Evolutionary conservation across 768 basidiomycete species (phyloP).

Genomic region (Boletus sp.): DNA sequence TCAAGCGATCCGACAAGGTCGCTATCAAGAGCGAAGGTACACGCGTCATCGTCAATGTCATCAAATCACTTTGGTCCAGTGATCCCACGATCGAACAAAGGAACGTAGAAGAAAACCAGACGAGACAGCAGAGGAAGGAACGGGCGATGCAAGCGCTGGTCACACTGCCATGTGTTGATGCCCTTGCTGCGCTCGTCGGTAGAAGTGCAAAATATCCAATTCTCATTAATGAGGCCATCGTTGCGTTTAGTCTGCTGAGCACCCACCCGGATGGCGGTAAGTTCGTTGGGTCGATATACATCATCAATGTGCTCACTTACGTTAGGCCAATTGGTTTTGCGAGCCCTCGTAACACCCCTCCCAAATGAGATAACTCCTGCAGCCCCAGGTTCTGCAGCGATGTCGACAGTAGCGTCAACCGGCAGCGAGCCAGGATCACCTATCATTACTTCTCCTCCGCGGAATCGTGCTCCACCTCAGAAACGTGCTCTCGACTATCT

Average conservation of each 20-base stretch:
- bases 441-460: constrained; percentile 41
- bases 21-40: constrained; percentile 89
- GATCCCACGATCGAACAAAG: constrained; percentile 35
- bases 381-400: constrained; percentile 32
- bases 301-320: constrained; percentile 5
- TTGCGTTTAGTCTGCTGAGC: constrained; percentile 77
- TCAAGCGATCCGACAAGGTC: constrained; percentile 75
- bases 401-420: constrained; percentile 39
- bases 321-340: constrained; percentile 61
- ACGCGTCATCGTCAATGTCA: constrained; percentile 81
- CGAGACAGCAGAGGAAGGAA: constrained; percentile 49
- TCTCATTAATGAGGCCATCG: constrained; percentile 85
- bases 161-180: constrained; percentile 53
- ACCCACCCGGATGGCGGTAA: constrained; percentile 64
- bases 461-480: constrained; percentile 43
- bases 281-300: constrained; percentile 17
- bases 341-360: constrained; percentile 54
- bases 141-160: constrained; percentile 52
- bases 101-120: constrained; percentile 34
- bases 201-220: constrained; percentile 79
- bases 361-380: constrained; percentile 39
- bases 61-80: constrained; percentile 73
- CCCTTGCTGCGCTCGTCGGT: constrained; percentile 69
- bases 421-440: constrained; percentile 50
- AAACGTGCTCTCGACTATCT: constrained; percentile 69